Conservation (phyloP, 768 basidiomycete genomes). For the Russula virescens region DNA sequence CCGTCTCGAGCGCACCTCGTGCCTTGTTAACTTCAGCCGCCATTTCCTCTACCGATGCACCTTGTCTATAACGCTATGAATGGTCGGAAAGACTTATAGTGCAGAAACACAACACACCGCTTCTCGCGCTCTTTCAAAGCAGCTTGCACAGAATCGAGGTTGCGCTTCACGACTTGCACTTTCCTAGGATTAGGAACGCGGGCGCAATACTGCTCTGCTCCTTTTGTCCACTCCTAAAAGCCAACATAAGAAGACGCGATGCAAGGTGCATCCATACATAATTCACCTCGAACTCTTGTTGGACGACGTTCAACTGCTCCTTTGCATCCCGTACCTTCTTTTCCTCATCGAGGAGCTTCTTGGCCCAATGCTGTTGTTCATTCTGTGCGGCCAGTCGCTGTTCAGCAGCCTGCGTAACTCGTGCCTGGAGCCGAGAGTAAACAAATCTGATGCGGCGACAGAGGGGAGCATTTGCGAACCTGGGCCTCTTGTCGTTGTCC, state of each 20-base stretch:
- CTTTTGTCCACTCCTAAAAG: conserved; percentile 53
- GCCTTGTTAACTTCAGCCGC: conserved; percentile 63
- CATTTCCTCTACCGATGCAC: conserved; percentile 74
- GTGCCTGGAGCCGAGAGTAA: conserved; percentile 34
- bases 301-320: conserved; percentile 42
- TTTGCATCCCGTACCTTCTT: conserved; percentile 42
- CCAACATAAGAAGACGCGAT: background rate
- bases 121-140: conserved; percentile 64
- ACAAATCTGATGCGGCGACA: conserved; percentile 8
- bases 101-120: conserved; percentile 36
- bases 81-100: conserved; percentile 8
- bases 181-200: conserved; percentile 54
- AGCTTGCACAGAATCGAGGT: conserved; percentile 55
- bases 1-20: conserved; percentile 51
- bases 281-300: conserved; percentile 58
- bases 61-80: conserved; percentile 44
- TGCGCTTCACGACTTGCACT: conserved; percentile 48
- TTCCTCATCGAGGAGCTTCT: conserved; percentile 49
- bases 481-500: conserved; percentile 37
- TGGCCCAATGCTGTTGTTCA: conserved; percentile 41
- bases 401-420: conserved; percentile 45
- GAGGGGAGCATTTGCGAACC: conserved; percentile 36
- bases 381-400: conserved; percentile 48
- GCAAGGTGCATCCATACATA: conserved; percentile 4
- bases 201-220: conserved; percentile 58